These are phyloP conservation scores for Aurifilum marmelostoma DNA, from an alignment of 2,329 filamentous ascomycete species.

Conservation along the genomic window DNA sequence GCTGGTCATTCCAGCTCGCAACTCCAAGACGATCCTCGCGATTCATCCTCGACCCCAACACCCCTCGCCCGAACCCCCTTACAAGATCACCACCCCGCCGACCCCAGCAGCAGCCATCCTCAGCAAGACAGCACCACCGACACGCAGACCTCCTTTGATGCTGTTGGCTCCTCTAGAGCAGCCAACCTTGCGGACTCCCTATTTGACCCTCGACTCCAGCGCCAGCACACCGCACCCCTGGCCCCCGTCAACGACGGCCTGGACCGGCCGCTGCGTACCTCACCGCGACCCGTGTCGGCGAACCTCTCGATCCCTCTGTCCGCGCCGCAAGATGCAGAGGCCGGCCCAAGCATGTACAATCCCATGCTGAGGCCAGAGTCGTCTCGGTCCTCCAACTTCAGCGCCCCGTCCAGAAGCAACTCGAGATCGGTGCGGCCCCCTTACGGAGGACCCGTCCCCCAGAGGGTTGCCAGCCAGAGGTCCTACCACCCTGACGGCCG, in stretches of 20 bases:
- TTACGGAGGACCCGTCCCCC: slow-evolving; percentile 63
- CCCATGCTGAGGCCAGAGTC: slow-evolving; percentile 58
- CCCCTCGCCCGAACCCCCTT: slow-evolving; percentile 30
- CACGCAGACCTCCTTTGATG: slow-evolving; percentile 10
- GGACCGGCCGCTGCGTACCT: slow-evolving; percentile 29
- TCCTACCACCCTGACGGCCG: slow-evolving; percentile 63
- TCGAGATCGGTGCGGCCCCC: slow-evolving; percentile 62
- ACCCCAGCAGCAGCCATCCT: slow-evolving; percentile 9
- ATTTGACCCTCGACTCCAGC: slow-evolving; percentile 4
- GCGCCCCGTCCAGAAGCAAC: slow-evolving; percentile 60
- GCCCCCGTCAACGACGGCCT: slow-evolving; percentile 16
- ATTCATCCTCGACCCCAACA: slow-evolving; percentile 17
- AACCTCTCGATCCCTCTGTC: slow-evolving; percentile 36
- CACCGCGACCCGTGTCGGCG: slow-evolving; percentile 39
- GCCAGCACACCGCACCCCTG: slow-evolving; percentile 26
- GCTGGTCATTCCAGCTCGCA: slow-evolving; percentile 33
- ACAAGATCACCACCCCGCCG: slow-evolving; percentile 9
- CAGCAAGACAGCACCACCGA: slow-evolving; percentile 16
- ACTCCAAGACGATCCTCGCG: slow-evolving; percentile 17
- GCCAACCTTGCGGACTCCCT: slow-evolving; percentile 21
- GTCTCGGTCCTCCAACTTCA: slow-evolving; percentile 59
- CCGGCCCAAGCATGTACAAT: slow-evolving; percentile 37
- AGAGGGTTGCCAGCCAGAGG: slow-evolving; percentile 70
- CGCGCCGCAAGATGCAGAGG: slow-evolving; percentile 40
- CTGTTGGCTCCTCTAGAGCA: slow-evolving; percentile 23